These are phyloP conservation scores for Moesziomyces parantarcticus DNA, from an alignment of 1,284 basidiomycete genomes.

Conservation along the genomic window DNA sequence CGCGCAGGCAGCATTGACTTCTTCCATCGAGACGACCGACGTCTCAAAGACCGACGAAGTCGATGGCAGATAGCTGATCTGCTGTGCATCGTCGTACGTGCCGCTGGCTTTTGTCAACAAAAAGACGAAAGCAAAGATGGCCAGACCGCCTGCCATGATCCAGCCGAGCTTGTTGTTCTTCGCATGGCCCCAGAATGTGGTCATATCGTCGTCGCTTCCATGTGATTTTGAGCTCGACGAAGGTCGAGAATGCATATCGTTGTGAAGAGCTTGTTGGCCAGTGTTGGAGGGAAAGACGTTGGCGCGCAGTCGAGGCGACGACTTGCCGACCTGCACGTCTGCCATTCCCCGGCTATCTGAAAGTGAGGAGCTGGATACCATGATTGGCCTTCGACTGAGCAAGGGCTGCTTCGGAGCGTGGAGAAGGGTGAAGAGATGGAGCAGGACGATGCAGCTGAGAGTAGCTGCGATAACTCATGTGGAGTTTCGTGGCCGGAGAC, in stretches of 20 bases:
- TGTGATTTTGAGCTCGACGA: neutral
- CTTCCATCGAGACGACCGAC: constrained; percentile 2
- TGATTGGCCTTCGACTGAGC: neutral
- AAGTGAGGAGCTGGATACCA: neutral
- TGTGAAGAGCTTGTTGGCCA: neutral
- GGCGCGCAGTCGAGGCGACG: constrained; percentile 10
- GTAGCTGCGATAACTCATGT: too few relatives aligned
- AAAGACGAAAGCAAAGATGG: constrained; percentile 15
- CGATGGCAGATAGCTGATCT: constrained; percentile 11
- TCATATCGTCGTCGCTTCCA: neutral
- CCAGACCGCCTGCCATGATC: constrained; percentile 12
- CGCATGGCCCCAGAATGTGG: neutral
- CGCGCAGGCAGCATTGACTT: constrained; percentile 13
- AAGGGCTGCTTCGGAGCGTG: too few relatives aligned
- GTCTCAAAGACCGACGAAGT: constrained; percentile 7
- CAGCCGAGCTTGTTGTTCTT: constrained; percentile 1
- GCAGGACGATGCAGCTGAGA: too few relatives aligned
- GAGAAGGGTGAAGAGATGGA: too few relatives aligned
- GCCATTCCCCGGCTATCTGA: neutral
- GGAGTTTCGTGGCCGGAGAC: too few relatives aligned
- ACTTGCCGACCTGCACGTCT: neutral
- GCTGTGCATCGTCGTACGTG: constrained; percentile 4
- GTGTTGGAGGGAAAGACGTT: constrained; percentile 11
- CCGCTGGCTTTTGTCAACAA: constrained; percentile 12
- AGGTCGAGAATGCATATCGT: neutral